These are phyloP conservation scores for Kazachstania taianensis DNA, from an alignment of 805 yeast species.

Conservation along the genomic window DNA sequence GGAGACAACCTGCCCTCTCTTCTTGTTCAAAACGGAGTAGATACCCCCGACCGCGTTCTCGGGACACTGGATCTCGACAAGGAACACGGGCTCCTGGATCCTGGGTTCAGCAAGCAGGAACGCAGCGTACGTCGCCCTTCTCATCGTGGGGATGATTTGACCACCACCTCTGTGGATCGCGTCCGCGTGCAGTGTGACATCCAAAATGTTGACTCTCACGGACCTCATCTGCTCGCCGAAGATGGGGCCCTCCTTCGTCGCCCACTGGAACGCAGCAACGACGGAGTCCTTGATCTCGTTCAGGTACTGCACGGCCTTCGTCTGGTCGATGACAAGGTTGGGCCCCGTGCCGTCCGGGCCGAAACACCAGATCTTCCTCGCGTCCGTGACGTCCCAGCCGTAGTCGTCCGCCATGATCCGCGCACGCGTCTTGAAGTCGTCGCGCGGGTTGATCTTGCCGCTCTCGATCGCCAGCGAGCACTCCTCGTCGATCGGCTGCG, in stretches of 20 bases:
- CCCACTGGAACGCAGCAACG: conserved; percentile 99
- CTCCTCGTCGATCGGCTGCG: conserved; percentile 94
- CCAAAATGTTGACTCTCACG: conserved; percentile 93
- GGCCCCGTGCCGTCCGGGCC: conserved; percentile 99
- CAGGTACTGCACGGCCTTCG: conserved; percentile 99
- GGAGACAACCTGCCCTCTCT: conserved; percentile 98
- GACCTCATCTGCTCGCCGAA: conserved; percentile 95
- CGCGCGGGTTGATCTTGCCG: conserved; percentile 89
- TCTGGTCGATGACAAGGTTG: conserved; percentile 96
- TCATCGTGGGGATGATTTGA: conserved; percentile 99
- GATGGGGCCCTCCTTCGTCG: conserved; percentile 98
- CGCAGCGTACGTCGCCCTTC: conserved; percentile 98
- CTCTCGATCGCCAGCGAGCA: conserved; percentile 80
- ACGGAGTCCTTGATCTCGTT: conserved; percentile 98
- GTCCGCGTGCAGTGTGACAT: conserved; percentile 98
- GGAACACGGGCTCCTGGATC: conserved; percentile 98
- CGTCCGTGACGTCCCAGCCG: conserved; percentile 99
- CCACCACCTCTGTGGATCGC: conserved; percentile 99
- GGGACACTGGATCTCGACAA: conserved; percentile 99
- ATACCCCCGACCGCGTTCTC: conserved; percentile 99
- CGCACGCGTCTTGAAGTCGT: conserved; percentile 98
- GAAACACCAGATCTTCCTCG: conserved; percentile 99
- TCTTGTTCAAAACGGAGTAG: conserved; percentile 97
- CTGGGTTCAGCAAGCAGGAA: conserved; percentile 97
- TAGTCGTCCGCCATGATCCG: conserved; percentile 96